phyloP scores from a whole-genome alignment of 768 basidiomycete genomes.

The Leucosporidium scottii region DNA sequence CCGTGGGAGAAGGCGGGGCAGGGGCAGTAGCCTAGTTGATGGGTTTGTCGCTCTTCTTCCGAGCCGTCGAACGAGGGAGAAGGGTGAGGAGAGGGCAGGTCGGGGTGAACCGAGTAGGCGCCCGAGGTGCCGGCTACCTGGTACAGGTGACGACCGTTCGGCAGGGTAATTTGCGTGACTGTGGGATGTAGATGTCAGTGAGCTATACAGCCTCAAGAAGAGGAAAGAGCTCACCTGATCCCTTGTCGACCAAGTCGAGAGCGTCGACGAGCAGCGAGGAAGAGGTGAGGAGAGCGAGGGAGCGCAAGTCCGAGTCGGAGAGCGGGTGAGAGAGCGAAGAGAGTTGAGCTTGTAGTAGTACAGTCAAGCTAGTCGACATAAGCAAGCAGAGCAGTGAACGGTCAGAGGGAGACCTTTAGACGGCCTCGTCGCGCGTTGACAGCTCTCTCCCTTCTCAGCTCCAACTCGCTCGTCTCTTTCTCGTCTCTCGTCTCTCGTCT shows the following conservation, averaged over 20 bases:
- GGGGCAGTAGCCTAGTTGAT: constrained; percentile 19
- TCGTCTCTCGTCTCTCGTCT: no score
- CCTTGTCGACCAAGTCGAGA: constrained; percentile 23
- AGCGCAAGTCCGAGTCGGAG: neutral
- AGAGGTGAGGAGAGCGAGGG: constrained; percentile 15
- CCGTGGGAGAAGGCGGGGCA: constrained; percentile 15
- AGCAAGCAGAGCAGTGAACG: neutral
- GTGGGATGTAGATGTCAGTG: neutral
- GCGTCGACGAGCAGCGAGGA: constrained; percentile 9
- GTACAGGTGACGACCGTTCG: constrained; percentile 9
- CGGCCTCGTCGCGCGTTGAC: neutral
- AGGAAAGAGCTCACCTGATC: constrained; percentile 1
- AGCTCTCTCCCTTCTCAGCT: neutral
- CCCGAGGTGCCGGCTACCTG: constrained; percentile 10
- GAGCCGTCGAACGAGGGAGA: no score
- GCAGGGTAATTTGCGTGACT: constrained; percentile 12
- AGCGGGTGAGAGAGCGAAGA: neutral
- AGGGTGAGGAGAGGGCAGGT: neutral
- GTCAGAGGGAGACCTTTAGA: neutral
- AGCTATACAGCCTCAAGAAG: neutral
- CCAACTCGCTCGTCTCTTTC: neutral
- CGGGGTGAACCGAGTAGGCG: constrained; percentile 17
- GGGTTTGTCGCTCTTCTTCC: no score
- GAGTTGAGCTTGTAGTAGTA: constrained; percentile 4
- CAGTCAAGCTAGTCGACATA: neutral